Evolutionary conservation across 257 asterid genomes (phyloP).

Genomic region (Capsicum pubescens): DNA sequence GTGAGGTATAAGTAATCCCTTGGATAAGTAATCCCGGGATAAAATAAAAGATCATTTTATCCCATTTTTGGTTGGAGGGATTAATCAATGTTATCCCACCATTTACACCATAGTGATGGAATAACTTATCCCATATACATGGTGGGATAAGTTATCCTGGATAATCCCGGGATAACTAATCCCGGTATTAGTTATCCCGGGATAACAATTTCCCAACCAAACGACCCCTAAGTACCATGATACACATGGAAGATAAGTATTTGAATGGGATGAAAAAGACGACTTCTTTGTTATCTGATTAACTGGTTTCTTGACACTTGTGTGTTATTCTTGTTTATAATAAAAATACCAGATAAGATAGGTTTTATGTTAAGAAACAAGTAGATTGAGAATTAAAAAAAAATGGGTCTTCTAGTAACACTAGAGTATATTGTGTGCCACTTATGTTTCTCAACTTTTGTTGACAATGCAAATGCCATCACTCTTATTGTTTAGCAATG

Average conservation of each 20-base stretch:
- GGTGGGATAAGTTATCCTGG: too few relatives aligned
- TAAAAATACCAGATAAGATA: not conserved
- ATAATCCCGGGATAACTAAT: too few relatives aligned
- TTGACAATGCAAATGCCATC: not conserved
- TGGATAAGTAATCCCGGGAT: too few relatives aligned
- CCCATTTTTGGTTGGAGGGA: too few relatives aligned
- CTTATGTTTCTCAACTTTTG: not conserved
- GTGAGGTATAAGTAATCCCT: too few relatives aligned
- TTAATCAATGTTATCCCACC: too few relatives aligned
- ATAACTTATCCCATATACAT: too few relatives aligned
- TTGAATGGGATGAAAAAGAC: conserved; percentile 1
- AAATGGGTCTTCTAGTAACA: not conserved
- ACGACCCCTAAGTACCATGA: not conserved
- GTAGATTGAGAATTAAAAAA: not conserved
- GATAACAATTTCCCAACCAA: too few relatives aligned
- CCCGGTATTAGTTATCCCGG: too few relatives aligned
- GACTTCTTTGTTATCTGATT: not conserved
- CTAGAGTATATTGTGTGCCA: not conserved
- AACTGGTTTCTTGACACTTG: not conserved
- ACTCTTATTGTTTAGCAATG: not conserved
- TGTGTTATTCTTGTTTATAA: not conserved
- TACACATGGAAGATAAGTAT: not conserved
- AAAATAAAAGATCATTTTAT: too few relatives aligned
- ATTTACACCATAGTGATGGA: too few relatives aligned
- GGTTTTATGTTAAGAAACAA: not conserved